Percentiles rank a stretch among this genome's conserved stretches.
These are phyloP conservation scores for Tuber melanosporum DNA, from an alignment of 495 filamentous ascomycete genomes.

Conservation along the genomic window DNA sequence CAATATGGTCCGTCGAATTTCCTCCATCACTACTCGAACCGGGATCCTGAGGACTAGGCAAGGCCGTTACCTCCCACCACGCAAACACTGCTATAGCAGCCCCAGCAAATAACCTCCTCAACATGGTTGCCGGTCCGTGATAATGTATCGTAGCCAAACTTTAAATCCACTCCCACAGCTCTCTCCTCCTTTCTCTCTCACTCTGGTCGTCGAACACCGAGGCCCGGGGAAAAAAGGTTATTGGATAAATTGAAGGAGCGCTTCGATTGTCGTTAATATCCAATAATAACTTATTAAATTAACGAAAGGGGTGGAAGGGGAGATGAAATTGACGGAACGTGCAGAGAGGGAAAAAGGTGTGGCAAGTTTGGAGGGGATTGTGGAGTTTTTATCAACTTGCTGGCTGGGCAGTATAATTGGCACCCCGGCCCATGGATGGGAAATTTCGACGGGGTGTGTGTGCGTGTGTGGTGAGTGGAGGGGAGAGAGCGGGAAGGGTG, in stretches of 20 bases:
- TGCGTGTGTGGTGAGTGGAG: not conserved
- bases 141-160: not conserved
- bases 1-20: conserved; percentile 3
- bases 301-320: not conserved
- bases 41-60: not conserved
- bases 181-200: not conserved
- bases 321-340: not conserved
- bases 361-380: not conserved
- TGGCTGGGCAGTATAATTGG: not conserved
- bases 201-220: not conserved
- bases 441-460: not conserved
- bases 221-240: not conserved
- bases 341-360: not conserved
- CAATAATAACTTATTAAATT: not conserved
- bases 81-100: conserved; percentile 7
- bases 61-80: conserved; percentile 3
- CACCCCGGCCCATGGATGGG: not conserved
- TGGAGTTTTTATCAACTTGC: conserved; percentile 1
- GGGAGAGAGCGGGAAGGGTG: not conserved
- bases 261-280: not conserved
- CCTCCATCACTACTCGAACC: not conserved
- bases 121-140: conserved; percentile 7
- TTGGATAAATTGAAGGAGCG: not conserved
- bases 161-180: not conserved
- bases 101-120: conserved; percentile 16